phyloP scores from a whole-genome alignment of 2,329 filamentous ascomycete genomes.

The Chrysosporium keratinophilum region DNA sequence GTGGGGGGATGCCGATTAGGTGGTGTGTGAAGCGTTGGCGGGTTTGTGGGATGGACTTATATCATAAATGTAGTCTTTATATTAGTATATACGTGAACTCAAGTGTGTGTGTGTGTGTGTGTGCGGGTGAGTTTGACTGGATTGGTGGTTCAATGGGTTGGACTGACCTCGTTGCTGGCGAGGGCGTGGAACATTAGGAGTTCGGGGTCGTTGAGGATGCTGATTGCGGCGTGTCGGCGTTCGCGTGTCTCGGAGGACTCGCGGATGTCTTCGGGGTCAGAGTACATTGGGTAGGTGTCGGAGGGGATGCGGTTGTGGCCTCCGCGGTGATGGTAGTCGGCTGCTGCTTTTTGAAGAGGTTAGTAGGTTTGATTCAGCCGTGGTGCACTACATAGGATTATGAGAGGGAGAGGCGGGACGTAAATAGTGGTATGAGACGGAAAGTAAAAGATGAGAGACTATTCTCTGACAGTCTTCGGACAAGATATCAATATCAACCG shows the following conservation, averaged over 20 bases:
- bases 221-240: constrained; percentile 30
- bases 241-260: constrained; percentile 24
- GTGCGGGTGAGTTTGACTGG: not conserved
- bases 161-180: constrained; percentile 29
- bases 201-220: constrained; percentile 32
- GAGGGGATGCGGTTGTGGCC: not conserved
- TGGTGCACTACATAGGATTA: no score
- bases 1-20: constrained; percentile 20
- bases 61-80: no score
- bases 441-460: no score
- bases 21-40: constrained; percentile 30
- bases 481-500: no score
- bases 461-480: no score
- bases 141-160: not conserved
- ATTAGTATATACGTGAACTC: not conserved
- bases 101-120: not conserved
- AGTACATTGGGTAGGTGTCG: not conserved
- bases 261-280: constrained; percentile 7
- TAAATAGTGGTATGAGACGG: no score
- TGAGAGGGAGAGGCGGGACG: no score
- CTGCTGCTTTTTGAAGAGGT: no score
- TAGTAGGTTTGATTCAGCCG: no score
- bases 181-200: constrained; percentile 33
- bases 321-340: not conserved
- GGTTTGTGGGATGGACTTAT: constrained; percentile 34